A percentile compares a stretch with the other conserved stretches of the same genome.
phyloP scores from a whole-genome alignment of 352 stramenopile genomes.

The Detonula confervacea region DNA sequence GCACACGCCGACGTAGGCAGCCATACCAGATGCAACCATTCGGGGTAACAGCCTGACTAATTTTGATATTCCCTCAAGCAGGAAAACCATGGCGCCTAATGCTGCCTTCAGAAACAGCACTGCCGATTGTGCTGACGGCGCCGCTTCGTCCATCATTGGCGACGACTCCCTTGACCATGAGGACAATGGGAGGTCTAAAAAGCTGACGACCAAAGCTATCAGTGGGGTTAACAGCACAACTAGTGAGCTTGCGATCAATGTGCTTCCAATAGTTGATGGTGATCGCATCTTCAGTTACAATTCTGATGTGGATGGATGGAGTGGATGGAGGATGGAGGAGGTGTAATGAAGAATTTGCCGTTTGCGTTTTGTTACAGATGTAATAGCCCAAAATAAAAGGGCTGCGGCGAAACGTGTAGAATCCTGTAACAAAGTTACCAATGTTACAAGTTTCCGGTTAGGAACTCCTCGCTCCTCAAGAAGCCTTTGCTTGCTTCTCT shows the following conservation, averaged over 20 bases:
- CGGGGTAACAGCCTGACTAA: conserved; percentile 9
- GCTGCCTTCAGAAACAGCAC: neutral
- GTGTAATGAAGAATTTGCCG: neutral
- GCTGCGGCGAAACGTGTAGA: no score
- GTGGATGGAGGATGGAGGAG: neutral
- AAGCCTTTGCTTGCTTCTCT: no score
- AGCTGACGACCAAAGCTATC: conserved; percentile 9
- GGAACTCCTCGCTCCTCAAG: no score
- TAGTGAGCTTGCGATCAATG: conserved; percentile 9
- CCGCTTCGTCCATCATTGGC: neutral
- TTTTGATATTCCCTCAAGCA: neutral
- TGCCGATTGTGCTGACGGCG: neutral
- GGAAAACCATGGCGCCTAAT: neutral
- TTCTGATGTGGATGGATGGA: neutral
- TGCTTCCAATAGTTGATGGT: conserved; percentile 19
- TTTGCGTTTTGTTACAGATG: no score
- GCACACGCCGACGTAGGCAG: conserved; percentile 26
- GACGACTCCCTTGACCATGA: conserved; percentile 1
- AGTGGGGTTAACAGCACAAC: conserved; percentile 27
- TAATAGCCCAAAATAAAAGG: no score
- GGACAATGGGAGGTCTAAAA: conserved; percentile 20
- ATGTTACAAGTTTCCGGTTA: no score
- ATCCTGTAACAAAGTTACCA: no score
- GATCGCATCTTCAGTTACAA: conserved; percentile 21
- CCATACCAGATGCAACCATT: conserved; percentile 30